Evolutionary conservation across 306 rosid genomes (phyloP).

Genomic region (Prunus mongolica): DNA sequence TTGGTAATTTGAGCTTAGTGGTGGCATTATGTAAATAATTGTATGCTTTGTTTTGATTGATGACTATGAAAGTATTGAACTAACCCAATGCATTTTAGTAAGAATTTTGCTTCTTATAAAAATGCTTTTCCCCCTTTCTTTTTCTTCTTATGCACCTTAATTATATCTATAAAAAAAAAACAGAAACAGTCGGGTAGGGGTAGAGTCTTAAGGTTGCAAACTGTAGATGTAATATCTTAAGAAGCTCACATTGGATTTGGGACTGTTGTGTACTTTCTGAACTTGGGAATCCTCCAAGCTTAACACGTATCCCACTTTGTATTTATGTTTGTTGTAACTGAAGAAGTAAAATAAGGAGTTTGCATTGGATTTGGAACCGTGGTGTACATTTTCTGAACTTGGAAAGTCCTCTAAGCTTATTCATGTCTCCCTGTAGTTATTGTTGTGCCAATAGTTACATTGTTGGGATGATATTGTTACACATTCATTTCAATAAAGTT

Average conservation of each 20-base stretch:
- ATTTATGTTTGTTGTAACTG: not conserved
- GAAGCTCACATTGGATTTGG: not conserved
- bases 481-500: not conserved
- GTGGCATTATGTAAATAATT: not conserved
- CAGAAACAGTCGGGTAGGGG: not conserved
- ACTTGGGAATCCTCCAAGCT: not conserved
- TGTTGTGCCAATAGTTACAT: not conserved
- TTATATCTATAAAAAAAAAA: not conserved
- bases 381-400: not conserved
- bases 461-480: not conserved
- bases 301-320: not conserved
- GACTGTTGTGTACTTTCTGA: not conserved
- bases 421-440: not conserved
- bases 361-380: not conserved
- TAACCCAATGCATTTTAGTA: not conserved
- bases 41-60: not conserved
- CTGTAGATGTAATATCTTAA: not conserved
- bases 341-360: not conserved
- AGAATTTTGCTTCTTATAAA: not conserved
- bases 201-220: not conserved
- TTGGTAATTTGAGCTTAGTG: not conserved
- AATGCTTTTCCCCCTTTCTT: not conserved
- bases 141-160: not conserved
- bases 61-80: not conserved
- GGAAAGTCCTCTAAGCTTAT: not conserved